Percentiles rank a stretch among this genome's conserved stretches.
Conservation (phyloP, 2,329 filamentous ascomycete genomes). For the Saccharata proteae region DNA sequence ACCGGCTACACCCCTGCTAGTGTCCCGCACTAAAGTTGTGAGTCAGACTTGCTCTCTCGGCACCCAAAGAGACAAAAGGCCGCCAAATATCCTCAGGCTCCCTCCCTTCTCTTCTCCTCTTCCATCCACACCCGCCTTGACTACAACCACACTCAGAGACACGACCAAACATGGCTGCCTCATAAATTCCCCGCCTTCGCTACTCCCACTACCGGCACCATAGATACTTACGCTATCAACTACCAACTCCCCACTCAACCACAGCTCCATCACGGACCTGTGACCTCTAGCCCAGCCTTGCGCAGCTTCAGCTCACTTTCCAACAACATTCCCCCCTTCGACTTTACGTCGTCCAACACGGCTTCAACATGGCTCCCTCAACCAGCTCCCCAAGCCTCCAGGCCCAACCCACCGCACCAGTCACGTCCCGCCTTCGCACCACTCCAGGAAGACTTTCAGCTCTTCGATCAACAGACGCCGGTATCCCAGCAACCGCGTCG, state of each 20-base stretch:
- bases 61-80: no score
- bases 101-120: slow-evolving; percentile 12
- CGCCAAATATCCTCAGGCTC: no score
- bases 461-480: slow-evolving; percentile 47
- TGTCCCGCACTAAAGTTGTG: no score
- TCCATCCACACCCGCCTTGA: slow-evolving; percentile 12
- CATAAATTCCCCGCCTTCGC: slow-evolving; percentile 17
- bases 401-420: slow-evolving; percentile 35
- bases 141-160: slow-evolving; percentile 16
- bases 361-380: slow-evolving; percentile 77
- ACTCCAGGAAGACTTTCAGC: slow-evolving; percentile 63
- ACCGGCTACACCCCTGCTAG: no score
- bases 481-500: slow-evolving; percentile 35
- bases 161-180: slow-evolving; percentile 27
- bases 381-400: slow-evolving; percentile 39
- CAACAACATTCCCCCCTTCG: slow-evolving; percentile 51
- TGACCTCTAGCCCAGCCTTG: slow-evolving; percentile 55
- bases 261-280: slow-evolving; percentile 29
- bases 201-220: slow-evolving; percentile 14
- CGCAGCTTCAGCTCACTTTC: slow-evolving; percentile 45
- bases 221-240: slow-evolving; percentile 17
- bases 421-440: slow-evolving; percentile 29
- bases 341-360: slow-evolving; percentile 70
- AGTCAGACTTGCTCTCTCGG: no score
- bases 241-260: slow-evolving; percentile 16